These are phyloP conservation scores for Diospyros kaki DNA, from an alignment of 148 eudicot species.

Conservation along the genomic window DNA sequence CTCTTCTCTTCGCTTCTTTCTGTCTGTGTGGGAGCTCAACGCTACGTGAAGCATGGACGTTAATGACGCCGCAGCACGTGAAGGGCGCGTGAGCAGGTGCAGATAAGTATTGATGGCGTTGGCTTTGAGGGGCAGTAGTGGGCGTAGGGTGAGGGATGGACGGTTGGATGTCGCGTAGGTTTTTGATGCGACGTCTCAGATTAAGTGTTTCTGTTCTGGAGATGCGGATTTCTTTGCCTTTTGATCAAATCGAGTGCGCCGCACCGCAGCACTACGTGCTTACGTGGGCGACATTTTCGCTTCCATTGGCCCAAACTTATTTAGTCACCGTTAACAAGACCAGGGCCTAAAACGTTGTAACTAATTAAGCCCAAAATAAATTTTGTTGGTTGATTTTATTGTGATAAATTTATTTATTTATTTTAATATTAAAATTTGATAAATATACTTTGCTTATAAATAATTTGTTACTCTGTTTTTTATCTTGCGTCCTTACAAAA, in stretches of 20 bases:
- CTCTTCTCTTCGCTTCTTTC: background rate
- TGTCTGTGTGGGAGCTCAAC: background rate
- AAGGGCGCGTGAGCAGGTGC: background rate
- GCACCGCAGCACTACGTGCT: too few species aligned
- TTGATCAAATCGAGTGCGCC: background rate
- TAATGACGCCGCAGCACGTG: background rate
- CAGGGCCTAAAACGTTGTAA: too few species aligned
- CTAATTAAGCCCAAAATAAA: too few species aligned
- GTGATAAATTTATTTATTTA: too few species aligned
- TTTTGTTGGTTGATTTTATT: too few species aligned
- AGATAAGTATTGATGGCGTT: background rate
- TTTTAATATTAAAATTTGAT: too few species aligned
- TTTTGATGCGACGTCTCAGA: background rate
- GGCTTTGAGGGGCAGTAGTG: background rate
- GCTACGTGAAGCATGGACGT: background rate
- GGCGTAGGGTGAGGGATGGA: conserved; percentile 1
- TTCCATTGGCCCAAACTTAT: too few species aligned
- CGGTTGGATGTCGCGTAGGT: background rate
- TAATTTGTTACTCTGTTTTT: too few species aligned
- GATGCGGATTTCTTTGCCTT: background rate
- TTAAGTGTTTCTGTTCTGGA: background rate
- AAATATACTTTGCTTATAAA: too few species aligned
- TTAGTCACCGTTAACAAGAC: too few species aligned
- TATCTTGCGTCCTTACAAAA: too few species aligned
- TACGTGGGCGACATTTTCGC: too few species aligned